Conservation (phyloP, 805 yeast genomes). For the Yamadazyma endophytica region DNA sequence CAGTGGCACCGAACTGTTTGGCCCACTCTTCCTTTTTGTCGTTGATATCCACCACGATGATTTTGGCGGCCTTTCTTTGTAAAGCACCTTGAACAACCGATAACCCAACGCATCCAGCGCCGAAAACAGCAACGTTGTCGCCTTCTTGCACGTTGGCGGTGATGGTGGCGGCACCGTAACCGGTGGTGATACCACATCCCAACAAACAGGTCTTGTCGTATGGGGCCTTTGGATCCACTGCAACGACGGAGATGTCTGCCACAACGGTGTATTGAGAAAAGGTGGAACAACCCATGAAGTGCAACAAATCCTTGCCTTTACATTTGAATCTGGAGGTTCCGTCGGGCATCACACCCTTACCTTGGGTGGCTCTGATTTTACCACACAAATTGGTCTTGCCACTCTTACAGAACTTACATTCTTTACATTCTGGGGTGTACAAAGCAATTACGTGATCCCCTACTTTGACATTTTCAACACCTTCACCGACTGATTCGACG, state of each 20-base stretch:
- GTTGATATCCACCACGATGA: conserved; percentile 85
- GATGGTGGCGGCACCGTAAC: conserved; percentile 95
- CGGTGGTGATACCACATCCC: conserved; percentile 99
- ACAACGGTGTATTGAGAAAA: conserved; percentile 97
- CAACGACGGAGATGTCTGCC: conserved; percentile 94
- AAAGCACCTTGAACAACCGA: conserved; percentile 95
- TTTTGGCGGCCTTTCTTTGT: conserved; percentile 72
- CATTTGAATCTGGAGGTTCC: conserved; percentile 89
- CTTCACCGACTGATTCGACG: conserved; percentile 93
- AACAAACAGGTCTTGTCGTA: conserved; percentile 84
- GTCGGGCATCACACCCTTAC: conserved; percentile 98
- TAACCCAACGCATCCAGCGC: conserved; percentile 97
- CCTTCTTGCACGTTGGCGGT: conserved; percentile 89
- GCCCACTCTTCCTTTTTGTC: conserved; percentile 85
- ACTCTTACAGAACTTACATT: conserved; percentile 90
- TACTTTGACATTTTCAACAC: conserved; percentile 80
- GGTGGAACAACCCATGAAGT: conserved; percentile 98
- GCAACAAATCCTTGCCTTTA: conserved; percentile 79
- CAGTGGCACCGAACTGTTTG: conserved; percentile 87
- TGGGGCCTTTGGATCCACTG: conserved; percentile 80
- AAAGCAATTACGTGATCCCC: conserved; percentile 94
- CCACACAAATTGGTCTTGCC: conserved; percentile 98
- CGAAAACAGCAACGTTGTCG: conserved; percentile 93
- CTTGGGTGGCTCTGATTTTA: conserved; percentile 94
- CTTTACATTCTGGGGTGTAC: conserved; percentile 94